These are phyloP conservation scores for Lachnellula willkommii DNA, from an alignment of 2,329 filamentous ascomycete species.

Conservation along the genomic window DNA sequence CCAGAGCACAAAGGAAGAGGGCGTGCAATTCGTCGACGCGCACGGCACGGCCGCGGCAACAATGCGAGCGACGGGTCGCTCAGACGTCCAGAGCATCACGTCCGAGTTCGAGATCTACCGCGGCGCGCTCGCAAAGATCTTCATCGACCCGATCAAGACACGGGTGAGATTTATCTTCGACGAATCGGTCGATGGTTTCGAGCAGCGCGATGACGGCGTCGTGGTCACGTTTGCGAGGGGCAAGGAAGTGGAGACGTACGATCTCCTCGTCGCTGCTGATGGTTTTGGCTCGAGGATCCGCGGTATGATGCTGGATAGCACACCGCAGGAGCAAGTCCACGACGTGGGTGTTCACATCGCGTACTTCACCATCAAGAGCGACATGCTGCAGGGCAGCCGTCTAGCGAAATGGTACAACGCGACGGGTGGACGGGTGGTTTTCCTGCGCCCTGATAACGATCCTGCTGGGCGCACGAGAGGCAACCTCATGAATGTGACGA, in stretches of 20 bases:
- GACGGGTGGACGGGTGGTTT: slow-evolving; percentile 6
- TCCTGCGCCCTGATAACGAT: slow-evolving; percentile 9
- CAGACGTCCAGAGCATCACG: slow-evolving; percentile 5
- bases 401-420: slow-evolving; percentile 8
- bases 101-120: slow-evolving; percentile 8
- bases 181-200: not conserved
- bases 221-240: slow-evolving; percentile 1
- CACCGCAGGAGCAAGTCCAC: slow-evolving; percentile 2
- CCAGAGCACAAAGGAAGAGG: slow-evolving; percentile 4
- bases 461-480: slow-evolving; percentile 5
- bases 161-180: slow-evolving; percentile 1
- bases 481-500: slow-evolving; percentile 10
- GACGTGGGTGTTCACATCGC: slow-evolving; percentile 3
- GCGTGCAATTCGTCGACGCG: slow-evolving; percentile 1
- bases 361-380: slow-evolving; percentile 6
- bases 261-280: slow-evolving; percentile 8
- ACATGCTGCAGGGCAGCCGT: slow-evolving; percentile 6
- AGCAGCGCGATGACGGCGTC: slow-evolving; percentile 2
- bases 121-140: slow-evolving; percentile 3
- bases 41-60: not conserved
- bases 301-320: slow-evolving; percentile 1
- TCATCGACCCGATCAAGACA: not conserved
- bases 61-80: not conserved
- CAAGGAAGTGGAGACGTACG: not conserved
- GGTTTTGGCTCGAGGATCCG: slow-evolving; percentile 5